Evolutionary conservation across 169 alveolate genomes (phyloP), one percentile per base, ranked within the genome.

Genomic region (Theileria equi): DNA sequence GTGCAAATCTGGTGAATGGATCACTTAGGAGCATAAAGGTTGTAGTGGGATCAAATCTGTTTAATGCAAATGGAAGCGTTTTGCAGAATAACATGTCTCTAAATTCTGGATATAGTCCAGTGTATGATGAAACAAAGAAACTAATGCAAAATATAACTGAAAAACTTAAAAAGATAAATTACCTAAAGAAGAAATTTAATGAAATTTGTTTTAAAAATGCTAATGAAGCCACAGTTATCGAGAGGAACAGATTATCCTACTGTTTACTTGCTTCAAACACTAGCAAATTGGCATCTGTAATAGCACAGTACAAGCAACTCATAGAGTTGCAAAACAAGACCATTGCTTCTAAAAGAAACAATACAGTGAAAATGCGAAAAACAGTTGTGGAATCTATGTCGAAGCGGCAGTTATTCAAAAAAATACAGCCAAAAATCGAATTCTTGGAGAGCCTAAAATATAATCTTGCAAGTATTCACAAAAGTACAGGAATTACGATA

Each of bases 401-500:
- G 21, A 49, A 53, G 31, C 10, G 4, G 3, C 28, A 21, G 23
- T 8, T 31, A n/a, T n/a, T 13, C 57, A 19, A 36, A 38, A 29
- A 35, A 3, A 10, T 10, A 11, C n/a, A 29, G 1, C 62, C 59
- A 3, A 59, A 31, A 13, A 3, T 3, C 16, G 62, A 67, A 34
- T 50, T 32, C 1, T 6, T n/a, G 28, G 69, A 54, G 2, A 35
- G 34, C 23, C 5, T 36, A 29, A 3, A 40, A 10, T 5, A 35
- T 2, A 16, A 48, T n/a, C 7, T 67, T 13, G 11, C 25, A 28
- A 67, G 57, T 29, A 43, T 19, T 10, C 57, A 57, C 28, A 21
- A 40, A 21, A 68, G 65, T 21, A 57, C 79, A 13, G 79, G 79
- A 13, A 57, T 57, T 5, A 59, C 31, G 61, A 52, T 67, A 28